phyloP scores from a whole-genome alignment of 345 rosid genomes.

The Ricinus communis region DNA sequence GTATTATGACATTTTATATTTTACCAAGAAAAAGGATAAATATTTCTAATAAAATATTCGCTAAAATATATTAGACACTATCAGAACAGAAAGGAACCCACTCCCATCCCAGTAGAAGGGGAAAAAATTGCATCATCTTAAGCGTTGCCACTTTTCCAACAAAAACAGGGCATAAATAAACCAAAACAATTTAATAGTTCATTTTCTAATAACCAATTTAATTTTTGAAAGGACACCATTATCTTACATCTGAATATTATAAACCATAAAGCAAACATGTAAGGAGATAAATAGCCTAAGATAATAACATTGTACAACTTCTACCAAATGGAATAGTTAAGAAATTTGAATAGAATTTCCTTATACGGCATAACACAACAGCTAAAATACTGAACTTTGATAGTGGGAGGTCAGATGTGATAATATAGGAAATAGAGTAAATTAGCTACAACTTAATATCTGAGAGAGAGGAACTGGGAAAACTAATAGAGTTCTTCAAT shows the following conservation, averaged over 20 bases:
- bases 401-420: background rate
- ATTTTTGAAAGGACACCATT: background rate
- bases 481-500: background rate
- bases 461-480: background rate
- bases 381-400: background rate
- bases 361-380: background rate
- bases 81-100: background rate
- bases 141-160: background rate
- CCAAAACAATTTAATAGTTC: background rate
- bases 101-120: background rate
- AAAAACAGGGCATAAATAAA: background rate
- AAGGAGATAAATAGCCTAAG: no score
- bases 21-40: background rate
- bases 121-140: background rate
- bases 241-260: no score
- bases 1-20: background rate
- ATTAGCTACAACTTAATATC: background rate
- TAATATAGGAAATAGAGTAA: background rate
- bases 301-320: background rate
- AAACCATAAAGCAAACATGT: no score
- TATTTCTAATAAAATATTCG: background rate
- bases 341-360: background rate
- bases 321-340: background rate
- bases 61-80: background rate
- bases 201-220: background rate